A percentile compares a stretch with the other conserved stretches of the same genome.
Conservation (phyloP, 257 asterid species). For the Salvia hispanica region DNA sequence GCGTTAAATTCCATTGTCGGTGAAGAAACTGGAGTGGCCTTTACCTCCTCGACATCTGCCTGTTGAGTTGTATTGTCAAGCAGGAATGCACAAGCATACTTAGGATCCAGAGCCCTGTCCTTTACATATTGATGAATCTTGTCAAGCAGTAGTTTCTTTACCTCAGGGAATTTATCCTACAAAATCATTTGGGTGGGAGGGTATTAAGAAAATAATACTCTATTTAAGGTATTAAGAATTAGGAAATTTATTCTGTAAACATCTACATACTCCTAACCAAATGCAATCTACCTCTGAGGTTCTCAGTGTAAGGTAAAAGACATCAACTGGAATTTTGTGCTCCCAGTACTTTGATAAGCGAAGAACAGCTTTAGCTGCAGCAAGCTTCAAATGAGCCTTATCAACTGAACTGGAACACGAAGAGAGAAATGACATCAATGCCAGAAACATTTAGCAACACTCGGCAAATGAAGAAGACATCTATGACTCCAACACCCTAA, state of each 20-base stretch:
- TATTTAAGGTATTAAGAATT: constrained; percentile 14
- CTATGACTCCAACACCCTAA: constrained; percentile 20
- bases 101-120: constrained; percentile 88
- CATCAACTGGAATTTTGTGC: constrained; percentile 83
- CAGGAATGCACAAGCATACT: constrained; percentile 87
- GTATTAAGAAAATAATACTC: constrained; percentile 10
- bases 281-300: constrained; percentile 71
- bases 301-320: constrained; percentile 73
- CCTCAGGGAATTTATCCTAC: constrained; percentile 84
- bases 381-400: constrained; percentile 90
- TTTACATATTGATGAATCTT: constrained; percentile 87
- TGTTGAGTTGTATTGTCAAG: constrained; percentile 63
- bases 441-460: constrained; percentile 26
- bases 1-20: not conserved
- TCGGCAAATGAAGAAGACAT: constrained; percentile 10
- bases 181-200: constrained; percentile 20
- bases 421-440: constrained; percentile 30
- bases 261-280: constrained; percentile 28
- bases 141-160: constrained; percentile 63
- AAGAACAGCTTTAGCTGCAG: constrained; percentile 97
- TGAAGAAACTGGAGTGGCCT: constrained; percentile 18
- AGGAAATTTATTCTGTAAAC: constrained; percentile 23
- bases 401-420: constrained; percentile 70
- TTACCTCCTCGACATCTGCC: constrained; percentile 73
- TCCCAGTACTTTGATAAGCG: constrained; percentile 96